Evolutionary conservation across 1,284 basidiomycete genomes (phyloP), one percentile per base, ranked within the genome.

Genomic region (Ganoderma sinense): DNA sequence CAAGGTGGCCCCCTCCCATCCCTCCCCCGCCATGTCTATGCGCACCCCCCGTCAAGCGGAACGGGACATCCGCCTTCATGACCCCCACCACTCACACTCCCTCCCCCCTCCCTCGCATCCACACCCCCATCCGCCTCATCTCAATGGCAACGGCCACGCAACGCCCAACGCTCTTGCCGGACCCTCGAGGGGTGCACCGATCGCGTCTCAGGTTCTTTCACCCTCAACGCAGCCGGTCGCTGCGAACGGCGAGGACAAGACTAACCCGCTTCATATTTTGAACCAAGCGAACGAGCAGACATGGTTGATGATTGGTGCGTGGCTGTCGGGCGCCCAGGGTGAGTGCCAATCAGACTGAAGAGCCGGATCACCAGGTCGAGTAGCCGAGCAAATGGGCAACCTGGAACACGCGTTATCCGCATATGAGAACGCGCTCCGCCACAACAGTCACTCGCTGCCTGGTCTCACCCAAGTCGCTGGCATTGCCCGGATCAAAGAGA

Each of bases 401-500:
- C 87, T 94, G 77, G 94, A 97, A 79, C 91, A 96, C 74, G 97
- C 97, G 43, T 86, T 95, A 73, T 89, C 89, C 45, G 95, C 95
- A 67, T 98, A 97, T 82, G 96, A 98, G 83, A 91, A 94, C 77
- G 96, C 96, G 1, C 87, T 98, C 73, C 91, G 94, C 81, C 95
- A 97, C 84, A 98, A 97, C 78, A 93, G 95, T 75, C 89, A 91
- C 81, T 97, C 94, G 75, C 86, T 97, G 69, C 87, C 92, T 75
- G 96, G 94, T 45, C 88, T 98, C 72, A 97, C 94, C 62, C 94
- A 96, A 79, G 94, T 97, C 51, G 97, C 96, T 81, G 94, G 94
- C 75, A 94, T 94, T 81, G 92, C 92, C 83, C 91, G 93, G 87
- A 92, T 94, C 88, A 94, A 92, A 79, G 93, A 94, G 83, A 93